phyloP scores from a whole-genome alignment of 805 yeast species.

The Wickerhamomyces mucosus region DNA sequence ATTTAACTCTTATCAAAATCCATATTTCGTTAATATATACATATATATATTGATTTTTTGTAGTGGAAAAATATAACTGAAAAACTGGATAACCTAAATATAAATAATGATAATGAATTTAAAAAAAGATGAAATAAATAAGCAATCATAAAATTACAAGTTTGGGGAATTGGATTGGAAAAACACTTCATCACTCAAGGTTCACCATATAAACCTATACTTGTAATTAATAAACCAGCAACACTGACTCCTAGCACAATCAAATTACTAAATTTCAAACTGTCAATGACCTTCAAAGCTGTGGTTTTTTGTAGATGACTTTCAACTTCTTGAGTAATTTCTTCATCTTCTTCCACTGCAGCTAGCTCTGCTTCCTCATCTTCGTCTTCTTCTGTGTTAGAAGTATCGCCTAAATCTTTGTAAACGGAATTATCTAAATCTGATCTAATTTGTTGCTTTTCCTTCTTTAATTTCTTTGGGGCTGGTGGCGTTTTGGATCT shows the following conservation, averaged over 20 bases:
- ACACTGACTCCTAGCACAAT: slow-evolving; percentile 34
- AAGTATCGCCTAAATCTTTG: slow-evolving; percentile 28
- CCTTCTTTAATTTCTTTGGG: slow-evolving; percentile 13
- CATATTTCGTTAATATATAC: no score
- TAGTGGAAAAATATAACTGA: no score
- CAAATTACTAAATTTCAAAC: slow-evolving; percentile 28
- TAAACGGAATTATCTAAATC: slow-evolving; percentile 37
- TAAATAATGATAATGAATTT: no score
- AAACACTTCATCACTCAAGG: slow-evolving; percentile 7
- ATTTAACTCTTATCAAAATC: no score
- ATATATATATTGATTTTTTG: no score
- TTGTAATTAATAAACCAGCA: slow-evolving; percentile 36
- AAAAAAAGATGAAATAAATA: no score
- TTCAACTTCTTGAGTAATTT: slow-evolving; percentile 34
- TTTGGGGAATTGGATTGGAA: no score
- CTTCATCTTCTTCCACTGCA: slow-evolving; percentile 19
- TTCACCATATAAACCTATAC: slow-evolving; percentile 54
- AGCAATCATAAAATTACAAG: no score
- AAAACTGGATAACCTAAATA: no score
- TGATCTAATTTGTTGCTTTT: slow-evolving; percentile 24
- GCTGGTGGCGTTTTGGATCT: slow-evolving; percentile 1
- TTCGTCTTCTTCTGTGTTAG: slow-evolving; percentile 14
- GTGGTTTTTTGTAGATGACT: slow-evolving; percentile 31
- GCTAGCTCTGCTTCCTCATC: slow-evolving; percentile 2
- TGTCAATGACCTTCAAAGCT: slow-evolving; percentile 22